phyloP scores from a whole-genome alignment of 495 filamentous ascomycete genomes.

The Penicillium steckii region DNA sequence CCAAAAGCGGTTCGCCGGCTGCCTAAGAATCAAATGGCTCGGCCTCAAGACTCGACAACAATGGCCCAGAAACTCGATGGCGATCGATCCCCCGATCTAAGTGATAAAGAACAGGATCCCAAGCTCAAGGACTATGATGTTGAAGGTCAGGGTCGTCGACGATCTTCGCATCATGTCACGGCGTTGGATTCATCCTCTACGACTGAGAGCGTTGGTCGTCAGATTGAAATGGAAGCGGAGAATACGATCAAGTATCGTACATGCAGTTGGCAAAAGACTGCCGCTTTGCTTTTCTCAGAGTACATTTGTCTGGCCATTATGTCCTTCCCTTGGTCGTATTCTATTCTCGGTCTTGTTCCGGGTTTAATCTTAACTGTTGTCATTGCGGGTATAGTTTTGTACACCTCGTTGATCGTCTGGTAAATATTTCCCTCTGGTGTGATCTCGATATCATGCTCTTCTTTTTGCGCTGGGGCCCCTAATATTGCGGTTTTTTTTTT shows the following conservation, averaged over 20 bases:
- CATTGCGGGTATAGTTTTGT: slow-evolving; percentile 71
- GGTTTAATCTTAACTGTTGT: slow-evolving; percentile 80
- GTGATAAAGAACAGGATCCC: slow-evolving; percentile 25
- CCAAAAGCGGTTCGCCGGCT: slow-evolving; percentile 40
- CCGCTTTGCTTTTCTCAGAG: slow-evolving; percentile 82
- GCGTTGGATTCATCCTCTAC: slow-evolving; percentile 33
- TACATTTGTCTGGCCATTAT: slow-evolving; percentile 94
- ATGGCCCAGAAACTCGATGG: slow-evolving; percentile 14
- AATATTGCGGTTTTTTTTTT: background rate
- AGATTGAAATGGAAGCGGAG: slow-evolving; percentile 73
- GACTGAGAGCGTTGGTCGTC: slow-evolving; percentile 58
- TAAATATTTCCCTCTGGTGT: too few species aligned
- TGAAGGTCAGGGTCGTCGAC: slow-evolving; percentile 30
- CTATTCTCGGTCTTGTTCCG: slow-evolving; percentile 80
- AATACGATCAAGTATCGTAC: slow-evolving; percentile 84
- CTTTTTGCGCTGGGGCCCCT: background rate
- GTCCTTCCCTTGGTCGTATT: slow-evolving; percentile 91
- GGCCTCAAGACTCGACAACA: slow-evolving; percentile 23
- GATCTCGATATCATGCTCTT: too few species aligned
- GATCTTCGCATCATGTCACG: slow-evolving; percentile 15
- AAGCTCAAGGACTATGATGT: slow-evolving; percentile 36
- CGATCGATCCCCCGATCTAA: slow-evolving; percentile 20
- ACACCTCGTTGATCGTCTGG: slow-evolving; percentile 83
- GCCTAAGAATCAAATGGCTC: slow-evolving; percentile 40
- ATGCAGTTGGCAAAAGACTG: slow-evolving; percentile 91